Percentiles rank a stretch among this genome's conserved stretches.
phyloP scores from a whole-genome alignment of 2,329 filamentous ascomycete genomes.

The Arachnomyces sp. region DNA sequence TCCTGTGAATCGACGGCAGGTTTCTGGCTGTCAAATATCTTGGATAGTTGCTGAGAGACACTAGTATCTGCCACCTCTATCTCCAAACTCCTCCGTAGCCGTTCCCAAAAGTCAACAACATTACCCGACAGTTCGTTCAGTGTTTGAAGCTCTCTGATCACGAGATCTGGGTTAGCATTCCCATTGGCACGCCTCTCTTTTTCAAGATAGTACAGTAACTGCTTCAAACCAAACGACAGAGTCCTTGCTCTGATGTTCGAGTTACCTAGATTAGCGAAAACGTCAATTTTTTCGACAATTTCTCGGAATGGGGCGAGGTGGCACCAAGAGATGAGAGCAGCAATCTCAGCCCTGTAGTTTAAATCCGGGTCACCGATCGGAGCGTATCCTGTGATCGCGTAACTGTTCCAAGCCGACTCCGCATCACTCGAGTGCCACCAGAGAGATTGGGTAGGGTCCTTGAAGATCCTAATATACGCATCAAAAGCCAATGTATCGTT shows the following conservation, averaged over 20 bases:
- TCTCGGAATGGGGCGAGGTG: constrained; percentile 53
- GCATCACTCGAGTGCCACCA: constrained; percentile 53
- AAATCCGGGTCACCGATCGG: constrained; percentile 41
- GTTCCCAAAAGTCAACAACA: constrained; percentile 50
- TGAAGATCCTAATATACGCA: constrained; percentile 53
- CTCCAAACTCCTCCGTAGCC: constrained; percentile 45
- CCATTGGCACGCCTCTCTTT: constrained; percentile 31
- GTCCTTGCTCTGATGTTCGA: constrained; percentile 43
- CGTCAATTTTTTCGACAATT: constrained; percentile 44
- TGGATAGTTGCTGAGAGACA: constrained; percentile 32
- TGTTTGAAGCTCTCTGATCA: constrained; percentile 18
- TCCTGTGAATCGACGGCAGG: constrained; percentile 19
- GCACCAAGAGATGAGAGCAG: constrained; percentile 52
- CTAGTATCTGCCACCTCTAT: constrained; percentile 44
- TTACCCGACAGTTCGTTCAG: constrained; percentile 42
- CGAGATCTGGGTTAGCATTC: constrained; percentile 29
- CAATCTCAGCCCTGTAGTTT: constrained; percentile 43
- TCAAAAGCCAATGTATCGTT: constrained; percentile 56
- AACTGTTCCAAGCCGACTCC: constrained; percentile 49
- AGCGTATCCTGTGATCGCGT: constrained; percentile 51
- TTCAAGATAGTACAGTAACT: constrained; percentile 32
- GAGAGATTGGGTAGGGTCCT: constrained; percentile 53
- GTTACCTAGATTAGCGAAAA: constrained; percentile 40
- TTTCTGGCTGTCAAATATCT: constrained; percentile 41
- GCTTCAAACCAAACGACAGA: constrained; percentile 44